Evolutionary conservation across 2,329 filamentous ascomycete genomes (phyloP).

Genomic region (Didymella exigua): DNA sequence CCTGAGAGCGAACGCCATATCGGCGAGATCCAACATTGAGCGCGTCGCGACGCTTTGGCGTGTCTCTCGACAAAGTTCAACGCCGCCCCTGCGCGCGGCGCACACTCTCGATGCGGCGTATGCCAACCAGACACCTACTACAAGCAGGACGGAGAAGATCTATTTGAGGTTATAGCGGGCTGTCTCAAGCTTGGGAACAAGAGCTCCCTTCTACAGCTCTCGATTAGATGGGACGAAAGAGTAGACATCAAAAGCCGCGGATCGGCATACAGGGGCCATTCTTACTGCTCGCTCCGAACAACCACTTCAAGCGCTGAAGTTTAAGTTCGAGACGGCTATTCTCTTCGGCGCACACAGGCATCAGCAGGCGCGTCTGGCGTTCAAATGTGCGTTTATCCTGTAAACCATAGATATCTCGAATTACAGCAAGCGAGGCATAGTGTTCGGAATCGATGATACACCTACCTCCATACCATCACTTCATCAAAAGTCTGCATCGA

Average conservation of each 20-base stretch:
- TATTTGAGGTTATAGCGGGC: neutral
- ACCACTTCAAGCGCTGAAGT: conserved; percentile 44
- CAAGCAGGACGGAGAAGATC: neutral
- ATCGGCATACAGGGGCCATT: conserved; percentile 6
- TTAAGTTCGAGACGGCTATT: conserved; percentile 10
- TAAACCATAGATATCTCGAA: conserved; percentile 10
- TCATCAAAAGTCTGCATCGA: too few relatives aligned
- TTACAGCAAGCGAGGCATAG: conserved; percentile 10
- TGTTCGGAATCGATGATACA: neutral
- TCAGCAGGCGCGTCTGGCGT: conserved; percentile 10
- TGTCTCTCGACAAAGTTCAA: neutral
- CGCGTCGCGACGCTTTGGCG: neutral
- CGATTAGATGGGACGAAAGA: neutral
- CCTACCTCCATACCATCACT: neutral
- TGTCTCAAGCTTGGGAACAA: neutral
- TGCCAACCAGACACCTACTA: too few relatives aligned
- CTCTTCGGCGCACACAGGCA: conserved; percentile 8
- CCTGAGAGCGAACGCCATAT: conserved; percentile 44
- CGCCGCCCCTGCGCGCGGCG: neutral
- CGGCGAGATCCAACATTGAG: conserved; percentile 41
- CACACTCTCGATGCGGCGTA: neutral
- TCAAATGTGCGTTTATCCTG: conserved; percentile 3
- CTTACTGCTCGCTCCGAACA: conserved; percentile 11
- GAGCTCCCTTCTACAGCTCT: neutral
- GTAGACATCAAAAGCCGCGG: conserved; percentile 6